phyloP scores from a whole-genome alignment of 2,329 filamentous ascomycete genomes.

The Paracoccidioides lutzii region DNA sequence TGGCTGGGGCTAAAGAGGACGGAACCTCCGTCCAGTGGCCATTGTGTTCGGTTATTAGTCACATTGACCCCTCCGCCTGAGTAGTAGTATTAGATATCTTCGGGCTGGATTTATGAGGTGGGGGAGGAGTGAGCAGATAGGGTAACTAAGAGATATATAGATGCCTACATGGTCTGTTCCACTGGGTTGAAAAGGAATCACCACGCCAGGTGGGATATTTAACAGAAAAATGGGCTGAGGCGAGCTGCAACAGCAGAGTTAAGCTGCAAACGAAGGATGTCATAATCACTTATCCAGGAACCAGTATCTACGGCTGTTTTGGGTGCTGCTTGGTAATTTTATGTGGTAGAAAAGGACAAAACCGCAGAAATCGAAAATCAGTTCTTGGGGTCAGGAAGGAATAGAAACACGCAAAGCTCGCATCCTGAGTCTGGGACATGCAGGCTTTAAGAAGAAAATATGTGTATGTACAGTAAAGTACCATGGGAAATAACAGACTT shows the following conservation, averaged over 20 bases:
- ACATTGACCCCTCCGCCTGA: constrained; percentile 30
- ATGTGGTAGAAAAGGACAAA: background rate
- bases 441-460: background rate
- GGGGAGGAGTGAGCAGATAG: background rate
- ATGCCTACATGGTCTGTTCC: constrained; percentile 27
- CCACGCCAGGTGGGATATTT: constrained; percentile 27
- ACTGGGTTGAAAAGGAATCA: constrained; percentile 32
- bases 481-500: no score
- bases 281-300: background rate
- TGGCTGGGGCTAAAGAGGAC: constrained; percentile 31
- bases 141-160: background rate
- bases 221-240: constrained; percentile 16
- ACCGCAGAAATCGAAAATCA: background rate
- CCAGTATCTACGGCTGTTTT: background rate
- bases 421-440: background rate
- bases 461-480: no score
- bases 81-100: background rate
- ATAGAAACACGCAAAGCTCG: background rate
- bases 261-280: background rate
- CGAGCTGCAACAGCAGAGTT: constrained; percentile 6
- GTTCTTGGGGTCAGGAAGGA: background rate
- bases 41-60: constrained; percentile 34
- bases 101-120: background rate
- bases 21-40: constrained; percentile 34
- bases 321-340: background rate